These are phyloP conservation scores for Dalechampia spathulata DNA, from an alignment of 441 rosid species.

Conservation along the genomic window DNA sequence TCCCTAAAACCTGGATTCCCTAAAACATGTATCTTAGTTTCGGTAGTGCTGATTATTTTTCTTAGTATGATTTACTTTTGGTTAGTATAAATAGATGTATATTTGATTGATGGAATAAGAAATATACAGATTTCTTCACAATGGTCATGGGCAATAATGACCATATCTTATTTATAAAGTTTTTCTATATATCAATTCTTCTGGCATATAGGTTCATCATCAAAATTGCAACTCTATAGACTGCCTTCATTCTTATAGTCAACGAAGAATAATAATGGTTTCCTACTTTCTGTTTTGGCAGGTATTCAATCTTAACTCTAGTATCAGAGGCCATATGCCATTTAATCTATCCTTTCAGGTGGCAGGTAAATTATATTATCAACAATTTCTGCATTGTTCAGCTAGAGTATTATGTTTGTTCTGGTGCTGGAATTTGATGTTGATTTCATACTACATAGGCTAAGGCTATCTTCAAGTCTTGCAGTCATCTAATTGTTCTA, in stretches of 20 bases:
- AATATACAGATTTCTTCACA: too few relatives aligned
- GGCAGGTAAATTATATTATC: slow-evolving; percentile 63
- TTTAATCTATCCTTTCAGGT: slow-evolving; percentile 94
- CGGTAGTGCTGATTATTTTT: too few relatives aligned
- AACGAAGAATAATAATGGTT: not conserved
- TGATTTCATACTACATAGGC: slow-evolving; percentile 12
- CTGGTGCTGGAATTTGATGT: slow-evolving; percentile 9
- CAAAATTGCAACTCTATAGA: not conserved
- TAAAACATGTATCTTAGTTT: too few relatives aligned
- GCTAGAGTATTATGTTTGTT: not conserved
- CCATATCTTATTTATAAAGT: not conserved
- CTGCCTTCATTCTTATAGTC: not conserved
- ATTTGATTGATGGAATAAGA: too few relatives aligned
- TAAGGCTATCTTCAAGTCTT: slow-evolving; percentile 8
- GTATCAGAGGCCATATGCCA: slow-evolving; percentile 97
- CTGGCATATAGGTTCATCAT: not conserved
- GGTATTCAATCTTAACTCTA: slow-evolving; percentile 91
- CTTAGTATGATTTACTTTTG: too few relatives aligned
- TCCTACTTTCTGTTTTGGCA: slow-evolving; percentile 18
- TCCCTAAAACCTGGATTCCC: too few relatives aligned
- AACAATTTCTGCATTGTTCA: not conserved
- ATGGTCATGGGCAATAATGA: slow-evolving; percentile 1
- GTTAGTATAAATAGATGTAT: too few relatives aligned
- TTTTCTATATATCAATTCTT: not conserved
- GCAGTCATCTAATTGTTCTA: slow-evolving; percentile 38